A percentile compares a stretch with the other conserved stretches of the same genome.
Conservation (phyloP, 148 eudicot species). For the Euryodendron excelsum region DNA sequence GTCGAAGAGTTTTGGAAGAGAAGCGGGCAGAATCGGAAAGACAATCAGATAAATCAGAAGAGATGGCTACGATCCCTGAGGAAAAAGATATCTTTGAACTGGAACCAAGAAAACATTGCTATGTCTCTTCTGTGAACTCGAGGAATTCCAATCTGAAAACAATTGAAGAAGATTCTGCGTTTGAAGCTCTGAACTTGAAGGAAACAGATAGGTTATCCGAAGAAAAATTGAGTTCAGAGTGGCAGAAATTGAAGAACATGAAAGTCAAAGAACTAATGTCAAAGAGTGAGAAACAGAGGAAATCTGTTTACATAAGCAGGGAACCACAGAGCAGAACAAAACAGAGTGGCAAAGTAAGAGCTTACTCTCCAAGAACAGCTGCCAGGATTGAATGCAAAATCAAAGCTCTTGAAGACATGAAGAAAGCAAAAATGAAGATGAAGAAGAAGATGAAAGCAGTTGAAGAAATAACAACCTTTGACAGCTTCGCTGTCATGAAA, state of each 20-base stretch:
- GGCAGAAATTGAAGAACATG: constrained; percentile 35
- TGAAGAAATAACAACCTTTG: constrained; percentile 29
- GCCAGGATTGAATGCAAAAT: constrained; percentile 58
- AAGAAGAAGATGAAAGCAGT: constrained; percentile 22
- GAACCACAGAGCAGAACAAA: constrained; percentile 19
- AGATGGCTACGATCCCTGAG: constrained; percentile 11
- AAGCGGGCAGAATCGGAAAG: constrained; percentile 26
- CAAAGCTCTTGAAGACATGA: constrained; percentile 61
- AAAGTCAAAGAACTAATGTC: constrained; percentile 37
- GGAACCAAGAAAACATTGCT: constrained; percentile 6
- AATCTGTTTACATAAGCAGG: constrained; percentile 39
- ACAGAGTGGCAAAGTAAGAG: constrained; percentile 35
- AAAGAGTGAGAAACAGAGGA: constrained; percentile 45
- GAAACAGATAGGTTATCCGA: constrained; percentile 5
- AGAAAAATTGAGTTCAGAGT: constrained; percentile 17
- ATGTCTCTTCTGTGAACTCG: background rate
- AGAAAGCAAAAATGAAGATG: constrained; percentile 42
- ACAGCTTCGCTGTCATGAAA: constrained; percentile 73
- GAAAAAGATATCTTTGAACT: constrained; percentile 27
- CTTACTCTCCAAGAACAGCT: constrained; percentile 48
- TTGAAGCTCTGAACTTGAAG: constrained; percentile 15
- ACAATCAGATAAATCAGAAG: constrained; percentile 27
- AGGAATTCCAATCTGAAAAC: constrained; percentile 7
- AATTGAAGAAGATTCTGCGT: constrained; percentile 13
- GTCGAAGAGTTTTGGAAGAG: constrained; percentile 27